These are phyloP conservation scores for Aspergillus olivimuriae DNA, from an alignment of 495 filamentous ascomycete species.

Conservation along the genomic window DNA sequence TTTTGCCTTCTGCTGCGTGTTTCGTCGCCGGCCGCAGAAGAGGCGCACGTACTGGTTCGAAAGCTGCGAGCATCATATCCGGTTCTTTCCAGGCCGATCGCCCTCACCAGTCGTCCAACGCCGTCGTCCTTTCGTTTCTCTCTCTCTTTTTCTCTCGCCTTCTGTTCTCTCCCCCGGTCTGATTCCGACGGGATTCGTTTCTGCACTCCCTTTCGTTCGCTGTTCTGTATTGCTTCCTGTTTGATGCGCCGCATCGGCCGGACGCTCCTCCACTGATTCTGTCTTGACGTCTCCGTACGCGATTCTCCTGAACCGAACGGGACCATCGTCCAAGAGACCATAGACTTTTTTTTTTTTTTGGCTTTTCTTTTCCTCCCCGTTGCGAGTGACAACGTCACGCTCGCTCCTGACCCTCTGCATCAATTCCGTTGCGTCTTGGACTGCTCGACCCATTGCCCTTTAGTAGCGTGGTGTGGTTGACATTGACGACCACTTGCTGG, in stretches of 20 bases:
- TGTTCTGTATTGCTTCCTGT: constrained; percentile 17
- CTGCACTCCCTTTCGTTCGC: constrained; percentile 12
- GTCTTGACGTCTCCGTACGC: too few species aligned
- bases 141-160: constrained; percentile 8
- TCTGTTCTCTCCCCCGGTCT: constrained; percentile 8
- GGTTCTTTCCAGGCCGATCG: constrained; percentile 17
- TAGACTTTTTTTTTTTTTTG: not conserved
- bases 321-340: too few species aligned
- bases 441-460: constrained; percentile 11
- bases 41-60: too few species aligned
- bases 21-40: too few species aligned
- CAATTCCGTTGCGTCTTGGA: constrained; percentile 16
- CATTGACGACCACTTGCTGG: constrained; percentile 27
- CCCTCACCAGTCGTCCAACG: constrained; percentile 12
- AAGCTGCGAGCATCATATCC: not conserved
- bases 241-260: constrained; percentile 35
- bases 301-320: too few species aligned
- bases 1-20: too few species aligned
- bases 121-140: constrained; percentile 14
- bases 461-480: constrained; percentile 7
- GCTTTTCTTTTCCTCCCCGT: constrained; percentile 11
- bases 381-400: too few species aligned
- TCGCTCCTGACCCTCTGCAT: not conserved
- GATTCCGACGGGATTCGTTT: too few species aligned
- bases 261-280: too few species aligned